Base-by-base conservation (phyloP, 78 protist genomes). In the Dictyostelium purpureum region DNA sequence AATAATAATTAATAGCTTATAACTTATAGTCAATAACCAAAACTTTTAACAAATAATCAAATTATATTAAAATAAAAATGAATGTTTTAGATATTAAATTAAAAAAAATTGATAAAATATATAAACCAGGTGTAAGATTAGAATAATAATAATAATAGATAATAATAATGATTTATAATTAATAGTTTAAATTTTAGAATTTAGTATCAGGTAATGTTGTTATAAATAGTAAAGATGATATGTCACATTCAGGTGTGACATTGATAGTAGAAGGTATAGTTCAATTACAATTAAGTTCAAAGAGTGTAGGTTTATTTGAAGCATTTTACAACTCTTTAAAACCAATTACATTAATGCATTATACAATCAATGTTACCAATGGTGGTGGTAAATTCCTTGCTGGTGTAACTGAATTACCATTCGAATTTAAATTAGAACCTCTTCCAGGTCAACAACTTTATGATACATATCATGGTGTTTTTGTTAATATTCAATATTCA, bases 401-500 rank as follows among this genome's bases (percentile, higher is more conserved):
- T 0, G 98, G 98, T n/a, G 1, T 12, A 2, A 96, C 97, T 3
- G 97, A 97, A 33, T 4, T 97, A 35, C 99, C 99, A 31, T 98
- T 97, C 35, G 98, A 97, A 52, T 95, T 97, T 73, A 88, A 69
- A 24, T 91, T 97, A 18, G 81, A 81, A 57, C 74, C 95, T 51
- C 21, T 67, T 51, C 61, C 65, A 10, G 94, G 83, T n/a, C 93
- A 89, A 31, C 38, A 16, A 59, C 56, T 97, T 10, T 94, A 70
- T 26, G 99, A 98, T 56, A 97, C 98, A 0, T 98, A 98, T 88
- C 98, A 97, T 91, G 99, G 99, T 10, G 98, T 98, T 4, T 96
- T 88, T 54, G 89, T 98, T 35, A 95, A 85, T 87, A 79, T 88
- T 73, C 91, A 57, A 70, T 97, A 97, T 74, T 26, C 63, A 0